phyloP scores from a whole-genome alignment of 2,329 filamentous ascomycete species.

The Pseudocercospora vitis region DNA sequence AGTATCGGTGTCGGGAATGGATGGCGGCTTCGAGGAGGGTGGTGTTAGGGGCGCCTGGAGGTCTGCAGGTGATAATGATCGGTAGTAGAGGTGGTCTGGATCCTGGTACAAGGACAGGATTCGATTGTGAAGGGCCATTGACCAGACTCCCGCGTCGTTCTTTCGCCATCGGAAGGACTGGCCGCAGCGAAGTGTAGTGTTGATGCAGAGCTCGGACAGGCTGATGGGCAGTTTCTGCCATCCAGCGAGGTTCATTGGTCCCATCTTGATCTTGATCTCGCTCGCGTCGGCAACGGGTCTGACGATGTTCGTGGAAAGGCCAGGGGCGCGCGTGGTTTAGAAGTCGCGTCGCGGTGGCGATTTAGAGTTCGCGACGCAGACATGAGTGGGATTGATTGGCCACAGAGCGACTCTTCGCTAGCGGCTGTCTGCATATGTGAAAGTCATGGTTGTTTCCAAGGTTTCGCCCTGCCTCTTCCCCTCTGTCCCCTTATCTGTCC shows the following conservation, averaged over 20 bases:
- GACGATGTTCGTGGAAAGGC: neutral
- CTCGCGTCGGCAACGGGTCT: neutral
- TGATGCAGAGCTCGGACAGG: conserved; percentile 84
- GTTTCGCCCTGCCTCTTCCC: too few relatives aligned
- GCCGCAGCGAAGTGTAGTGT: conserved; percentile 89
- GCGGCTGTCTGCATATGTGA: too few relatives aligned
- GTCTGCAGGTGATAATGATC: conserved; percentile 60
- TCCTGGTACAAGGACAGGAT: conserved; percentile 86
- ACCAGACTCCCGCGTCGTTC: conserved; percentile 78
- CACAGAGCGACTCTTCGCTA: too few relatives aligned
- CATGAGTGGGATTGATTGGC: too few relatives aligned
- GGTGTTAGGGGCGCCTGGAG: conserved; percentile 39
- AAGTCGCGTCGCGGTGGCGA: conserved; percentile 7
- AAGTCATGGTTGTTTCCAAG: too few relatives aligned
- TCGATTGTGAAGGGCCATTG: conserved; percentile 80
- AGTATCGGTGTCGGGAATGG: conserved; percentile 35
- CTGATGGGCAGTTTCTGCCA: conserved; percentile 86
- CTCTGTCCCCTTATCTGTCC: too few relatives aligned
- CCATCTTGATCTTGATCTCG: conserved; percentile 39
- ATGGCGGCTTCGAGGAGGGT: conserved; percentile 41
- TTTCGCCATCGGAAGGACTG: conserved; percentile 95
- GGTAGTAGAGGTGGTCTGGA: conserved; percentile 73
- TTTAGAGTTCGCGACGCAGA: too few relatives aligned
- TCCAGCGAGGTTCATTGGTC: conserved; percentile 58
- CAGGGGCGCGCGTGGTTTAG: conserved; percentile 1